A percentile compares a stretch with the other conserved stretches of the same genome.
Conservation (phyloP, 495 filamentous ascomycete genomes). For the Talaromyces thailandensis region DNA sequence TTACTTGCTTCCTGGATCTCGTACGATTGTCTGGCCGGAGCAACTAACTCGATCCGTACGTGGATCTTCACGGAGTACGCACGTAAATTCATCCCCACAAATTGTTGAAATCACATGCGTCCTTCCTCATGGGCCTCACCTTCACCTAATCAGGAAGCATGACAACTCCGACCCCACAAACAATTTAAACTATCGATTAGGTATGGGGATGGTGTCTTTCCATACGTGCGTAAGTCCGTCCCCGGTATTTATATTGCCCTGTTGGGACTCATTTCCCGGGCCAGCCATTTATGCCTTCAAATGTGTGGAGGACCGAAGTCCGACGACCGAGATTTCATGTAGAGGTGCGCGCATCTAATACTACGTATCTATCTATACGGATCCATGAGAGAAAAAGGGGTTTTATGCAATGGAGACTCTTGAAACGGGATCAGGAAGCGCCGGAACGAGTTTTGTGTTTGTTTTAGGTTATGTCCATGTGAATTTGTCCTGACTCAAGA, state of each 20-base stretch:
- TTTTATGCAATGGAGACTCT: no score
- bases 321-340: background rate
- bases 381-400: no score
- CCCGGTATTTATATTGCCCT: background rate
- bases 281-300: background rate
- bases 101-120: background rate
- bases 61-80: background rate
- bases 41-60: background rate
- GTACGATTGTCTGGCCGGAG: background rate
- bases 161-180: background rate
- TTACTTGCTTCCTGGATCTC: background rate
- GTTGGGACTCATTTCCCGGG: no score
- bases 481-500: background rate
- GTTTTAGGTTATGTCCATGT: background rate
- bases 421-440: background rate
- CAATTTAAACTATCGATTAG: background rate
- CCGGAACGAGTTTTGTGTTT: background rate
- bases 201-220: background rate
- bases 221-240: background rate
- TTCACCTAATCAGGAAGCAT: background rate
- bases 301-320: background rate
- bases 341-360: no score
- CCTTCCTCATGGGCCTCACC: no score
- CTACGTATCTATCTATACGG: no score
- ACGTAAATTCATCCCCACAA: background rate